Evolutionary conservation across 768 basidiomycete species (phyloP).

Genomic region (Gymnopilus junonius): DNA sequence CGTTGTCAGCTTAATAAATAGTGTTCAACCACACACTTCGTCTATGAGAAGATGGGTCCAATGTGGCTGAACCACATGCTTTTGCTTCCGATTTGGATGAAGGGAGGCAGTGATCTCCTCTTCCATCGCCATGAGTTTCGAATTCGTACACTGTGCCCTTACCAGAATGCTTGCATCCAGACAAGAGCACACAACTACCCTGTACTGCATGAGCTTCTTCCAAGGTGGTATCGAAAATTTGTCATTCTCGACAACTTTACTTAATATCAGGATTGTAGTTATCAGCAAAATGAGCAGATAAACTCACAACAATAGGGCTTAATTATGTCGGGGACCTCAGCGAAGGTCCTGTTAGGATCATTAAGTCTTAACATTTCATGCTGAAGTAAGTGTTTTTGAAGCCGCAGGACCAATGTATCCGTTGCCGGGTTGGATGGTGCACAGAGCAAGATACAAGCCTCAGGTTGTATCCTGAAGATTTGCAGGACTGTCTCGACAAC

Average conservation of each 20-base stretch:
- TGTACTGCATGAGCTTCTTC: constrained; percentile 48
- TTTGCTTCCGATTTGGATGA: constrained; percentile 39
- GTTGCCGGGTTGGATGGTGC: constrained; percentile 57
- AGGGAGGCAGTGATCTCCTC: constrained; percentile 37
- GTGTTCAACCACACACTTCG: constrained; percentile 34
- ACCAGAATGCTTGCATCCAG: constrained; percentile 50
- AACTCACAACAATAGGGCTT: constrained; percentile 51
- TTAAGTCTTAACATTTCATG: constrained; percentile 53
- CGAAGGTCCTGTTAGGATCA: constrained; percentile 52
- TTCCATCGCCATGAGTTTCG: constrained; percentile 42
- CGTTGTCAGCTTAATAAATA: background rate
- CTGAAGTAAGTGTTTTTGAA: constrained; percentile 41
- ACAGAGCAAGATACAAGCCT: constrained; percentile 52
- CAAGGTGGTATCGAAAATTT: constrained; percentile 50
- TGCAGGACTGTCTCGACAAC: constrained; percentile 54
- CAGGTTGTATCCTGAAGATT: constrained; percentile 49
- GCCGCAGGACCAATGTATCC: constrained; percentile 49
- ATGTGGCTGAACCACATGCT: constrained; percentile 42
- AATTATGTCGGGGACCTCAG: constrained; percentile 50
- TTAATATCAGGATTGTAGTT: background rate
- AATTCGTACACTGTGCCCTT: constrained; percentile 49
- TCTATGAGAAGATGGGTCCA: constrained; percentile 60
- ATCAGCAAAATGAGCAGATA: background rate
- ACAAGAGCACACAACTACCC: constrained; percentile 52
- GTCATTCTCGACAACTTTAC: constrained; percentile 51